Evolutionary conservation across 352 stramenopile genomes (phyloP).

Genomic region (Phytophthora cajani): DNA sequence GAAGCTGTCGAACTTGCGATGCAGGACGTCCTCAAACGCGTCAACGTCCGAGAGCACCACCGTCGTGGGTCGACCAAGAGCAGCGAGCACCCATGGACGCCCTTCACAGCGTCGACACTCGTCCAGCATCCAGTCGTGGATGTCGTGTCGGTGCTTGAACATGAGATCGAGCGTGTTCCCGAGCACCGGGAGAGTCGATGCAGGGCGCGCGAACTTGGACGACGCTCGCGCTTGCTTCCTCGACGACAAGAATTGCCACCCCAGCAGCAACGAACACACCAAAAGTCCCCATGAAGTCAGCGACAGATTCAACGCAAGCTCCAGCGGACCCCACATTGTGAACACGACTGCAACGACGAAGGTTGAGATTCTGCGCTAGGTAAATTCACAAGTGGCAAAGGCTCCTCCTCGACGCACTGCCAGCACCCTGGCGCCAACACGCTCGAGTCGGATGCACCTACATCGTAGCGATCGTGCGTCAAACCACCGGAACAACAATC

Average conservation of each 20-base stretch:
- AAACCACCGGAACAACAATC: not conserved
- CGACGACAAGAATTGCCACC: conserved; percentile 34
- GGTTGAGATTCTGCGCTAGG: not conserved
- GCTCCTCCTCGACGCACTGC: too few relatives aligned
- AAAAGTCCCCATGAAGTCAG: conserved; percentile 18
- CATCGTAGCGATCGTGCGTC: not conserved
- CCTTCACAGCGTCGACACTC: conserved; percentile 50
- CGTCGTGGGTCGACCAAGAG: conserved; percentile 43
- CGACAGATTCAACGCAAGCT: conserved; percentile 20
- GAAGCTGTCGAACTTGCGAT: conserved; percentile 77
- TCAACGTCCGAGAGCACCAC: conserved; percentile 50
- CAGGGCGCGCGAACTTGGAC: conserved; percentile 34
- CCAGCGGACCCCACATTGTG: conserved; percentile 22
- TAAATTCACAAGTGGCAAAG: not conserved
- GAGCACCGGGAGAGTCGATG: conserved; percentile 49
- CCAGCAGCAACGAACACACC: conserved; percentile 30
- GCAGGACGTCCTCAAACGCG: conserved; percentile 62
- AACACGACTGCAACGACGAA: not conserved
- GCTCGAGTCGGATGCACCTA: not conserved
- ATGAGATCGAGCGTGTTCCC: conserved; percentile 64
- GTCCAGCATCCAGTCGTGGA: conserved; percentile 69
- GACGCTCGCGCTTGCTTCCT: conserved; percentile 37
- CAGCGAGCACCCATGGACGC: conserved; percentile 50
- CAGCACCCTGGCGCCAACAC: not conserved
- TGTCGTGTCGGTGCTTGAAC: conserved; percentile 45